These are phyloP conservation scores for Fusarium sp. DNA, from an alignment of 2,329 filamentous ascomycete species.

Conservation along the genomic window DNA sequence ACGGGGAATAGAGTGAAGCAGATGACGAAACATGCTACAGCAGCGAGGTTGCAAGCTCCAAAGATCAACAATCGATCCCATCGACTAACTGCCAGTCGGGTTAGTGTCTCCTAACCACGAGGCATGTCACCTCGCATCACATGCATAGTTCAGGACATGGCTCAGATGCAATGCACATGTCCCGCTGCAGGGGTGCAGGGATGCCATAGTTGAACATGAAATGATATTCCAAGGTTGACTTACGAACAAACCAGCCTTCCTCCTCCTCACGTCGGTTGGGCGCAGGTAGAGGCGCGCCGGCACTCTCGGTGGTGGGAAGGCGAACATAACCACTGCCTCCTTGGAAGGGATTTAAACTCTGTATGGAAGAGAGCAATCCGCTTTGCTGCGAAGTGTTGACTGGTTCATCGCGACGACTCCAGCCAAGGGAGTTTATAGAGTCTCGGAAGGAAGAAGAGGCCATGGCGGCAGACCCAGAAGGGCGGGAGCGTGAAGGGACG, in stretches of 20 bases:
- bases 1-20: constrained; percentile 92
- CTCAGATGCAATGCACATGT: constrained; percentile 58
- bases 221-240: constrained; percentile 60
- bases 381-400: constrained; percentile 76
- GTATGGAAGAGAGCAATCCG: constrained; percentile 82
- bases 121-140: constrained; percentile 56
- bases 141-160: constrained; percentile 53
- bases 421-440: constrained; percentile 93
- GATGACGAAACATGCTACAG: constrained; percentile 90
- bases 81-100: constrained; percentile 78
- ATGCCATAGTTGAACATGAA: constrained; percentile 33
- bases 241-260: constrained; percentile 94
- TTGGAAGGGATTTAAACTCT: constrained; percentile 85
- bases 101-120: constrained; percentile 54
- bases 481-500: constrained; percentile 30
- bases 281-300: constrained; percentile 87
- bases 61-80: constrained; percentile 97
- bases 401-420: constrained; percentile 87
- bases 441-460: constrained; percentile 90
- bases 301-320: constrained; percentile 84
- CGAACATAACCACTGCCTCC: constrained; percentile 86
- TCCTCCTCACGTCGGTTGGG: constrained; percentile 90
- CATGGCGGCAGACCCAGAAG: constrained; percentile 63
- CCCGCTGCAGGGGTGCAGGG: constrained; percentile 57
- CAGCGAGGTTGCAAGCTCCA: constrained; percentile 87